Evolutionary conservation across 352 stramenopile genomes (phyloP), one percentile per base, ranked within the genome.

Genomic region (Phytophthora crassamura): DNA sequence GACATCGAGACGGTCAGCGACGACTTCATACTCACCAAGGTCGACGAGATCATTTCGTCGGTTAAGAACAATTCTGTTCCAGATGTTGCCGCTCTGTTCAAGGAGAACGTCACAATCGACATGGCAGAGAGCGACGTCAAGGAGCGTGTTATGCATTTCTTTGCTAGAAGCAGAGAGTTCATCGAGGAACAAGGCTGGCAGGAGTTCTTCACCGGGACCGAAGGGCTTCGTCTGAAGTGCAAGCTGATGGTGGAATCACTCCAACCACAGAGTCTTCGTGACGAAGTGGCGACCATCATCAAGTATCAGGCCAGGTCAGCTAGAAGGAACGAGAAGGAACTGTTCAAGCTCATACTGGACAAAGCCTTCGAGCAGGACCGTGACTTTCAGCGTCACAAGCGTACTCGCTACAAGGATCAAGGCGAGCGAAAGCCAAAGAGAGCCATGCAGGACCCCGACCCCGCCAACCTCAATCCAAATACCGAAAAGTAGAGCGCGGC

Each of bases 101-200:
- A 70, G n/a, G 46, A 55, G 20, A 59, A 55, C 15, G 43, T 70
- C 9, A 4, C n/a, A 0, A 38, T 60, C 7, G 39, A 70, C 34
- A 34, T 70, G 45, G 18, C 16, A 43, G 53, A 64, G 25, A 40
- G 16, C 32, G 62, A 60, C 10, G 54, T 60, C 7, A 42, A 60
- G 10, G 53, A 64, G 16, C 53, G 62, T 4, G 22, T 70, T 7
- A 55, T 70, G 30, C 52, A 70, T 25, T 70, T n/a, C n/a, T n/a
- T n/a, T 53, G 54, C 32, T 0, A 39, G n/a, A 47, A 58, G 52
- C 40, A 6, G 48, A 1, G 38, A 64, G 7, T 56, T 57, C 14
- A 56, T 70, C 11, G 62, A 70, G 15, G 47, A 70, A 11, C 53
- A 64, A 54, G 62, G 52, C 2, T 67, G 59, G 48, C 48, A 67